phyloP scores from a whole-genome alignment of 257 asterid genomes.

The Capsicum baccatum region DNA sequence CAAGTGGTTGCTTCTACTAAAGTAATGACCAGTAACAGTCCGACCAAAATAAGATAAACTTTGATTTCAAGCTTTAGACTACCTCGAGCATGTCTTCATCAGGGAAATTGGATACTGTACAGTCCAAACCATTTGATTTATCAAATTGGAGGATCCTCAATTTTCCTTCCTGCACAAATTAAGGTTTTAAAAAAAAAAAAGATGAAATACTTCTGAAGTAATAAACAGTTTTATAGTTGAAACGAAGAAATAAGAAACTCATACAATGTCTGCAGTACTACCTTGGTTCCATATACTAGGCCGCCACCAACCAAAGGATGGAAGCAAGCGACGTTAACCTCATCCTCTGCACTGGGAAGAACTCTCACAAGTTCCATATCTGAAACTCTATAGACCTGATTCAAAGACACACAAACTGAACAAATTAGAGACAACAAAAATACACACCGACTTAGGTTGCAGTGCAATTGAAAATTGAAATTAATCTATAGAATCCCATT shows the following conservation, averaged over 20 bases:
- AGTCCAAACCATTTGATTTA: constrained; percentile 57
- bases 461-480: neutral
- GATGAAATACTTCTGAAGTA: neutral
- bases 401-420: constrained; percentile 34
- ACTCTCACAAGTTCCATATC: constrained; percentile 98
- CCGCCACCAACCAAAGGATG: constrained; percentile 98
- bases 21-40: neutral
- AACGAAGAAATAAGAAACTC: constrained; percentile 14
- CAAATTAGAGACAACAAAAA: constrained; percentile 4
- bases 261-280: constrained; percentile 30
- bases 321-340: constrained; percentile 96
- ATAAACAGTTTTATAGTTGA: constrained; percentile 13
- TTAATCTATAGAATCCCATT: constrained; percentile 1
- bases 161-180: constrained; percentile 83
- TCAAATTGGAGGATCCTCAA: constrained; percentile 82
- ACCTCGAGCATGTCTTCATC: constrained; percentile 83
- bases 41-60: constrained; percentile 7
- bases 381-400: constrained; percentile 83
- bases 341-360: constrained; percentile 97
- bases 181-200: constrained; percentile 5
- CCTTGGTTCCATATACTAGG: constrained; percentile 97
- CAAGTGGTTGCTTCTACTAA: constrained; percentile 4
- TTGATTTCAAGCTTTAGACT: constrained; percentile 33
- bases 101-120: constrained; percentile 49
- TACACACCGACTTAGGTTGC: neutral